These are phyloP conservation scores for Globisporangium nagaii DNA, from an alignment of 352 stramenopile genomes.

Conservation along the genomic window DNA sequence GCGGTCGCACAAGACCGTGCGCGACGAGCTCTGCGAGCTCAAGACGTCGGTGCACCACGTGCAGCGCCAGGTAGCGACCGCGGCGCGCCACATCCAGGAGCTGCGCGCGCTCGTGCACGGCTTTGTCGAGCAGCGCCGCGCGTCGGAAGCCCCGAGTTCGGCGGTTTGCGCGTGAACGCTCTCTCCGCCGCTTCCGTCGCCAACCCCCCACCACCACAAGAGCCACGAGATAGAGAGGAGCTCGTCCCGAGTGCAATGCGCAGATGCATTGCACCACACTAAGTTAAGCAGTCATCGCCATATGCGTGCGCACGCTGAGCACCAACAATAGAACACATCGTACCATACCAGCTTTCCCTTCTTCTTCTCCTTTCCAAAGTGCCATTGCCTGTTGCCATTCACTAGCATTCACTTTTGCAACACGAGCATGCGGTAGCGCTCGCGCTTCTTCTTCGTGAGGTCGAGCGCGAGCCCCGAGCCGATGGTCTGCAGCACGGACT, in stretches of 20 bases:
- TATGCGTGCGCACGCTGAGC: neutral
- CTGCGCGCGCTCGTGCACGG: constrained; percentile 1
- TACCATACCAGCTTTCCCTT: neutral
- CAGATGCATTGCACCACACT: neutral
- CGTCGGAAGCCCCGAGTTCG: neutral
- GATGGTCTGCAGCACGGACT: constrained; percentile 29
- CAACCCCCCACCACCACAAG: neutral
- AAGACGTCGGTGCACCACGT: constrained; percentile 3
- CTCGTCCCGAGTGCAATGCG: neutral
- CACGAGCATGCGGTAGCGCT: constrained; percentile 64
- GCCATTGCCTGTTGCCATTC: neutral
- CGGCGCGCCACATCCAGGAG: constrained; percentile 9
- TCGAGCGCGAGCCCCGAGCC: constrained; percentile 52
- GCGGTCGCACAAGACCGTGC: neutral
- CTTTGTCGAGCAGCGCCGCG: neutral
- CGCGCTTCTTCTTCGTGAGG: constrained; percentile 53
- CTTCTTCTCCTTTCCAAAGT: neutral
- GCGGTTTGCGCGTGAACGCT: neutral
- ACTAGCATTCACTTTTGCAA: constrained; percentile 56
- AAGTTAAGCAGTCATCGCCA: neutral
- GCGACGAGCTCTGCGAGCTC: neutral
- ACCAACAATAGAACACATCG: neutral
- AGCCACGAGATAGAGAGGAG: neutral
- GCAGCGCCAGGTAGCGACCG: constrained; percentile 2
- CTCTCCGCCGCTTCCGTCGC: neutral